Conservation (phyloP, 768 basidiomycete genomes). For the Boletus insuetus region DNA sequence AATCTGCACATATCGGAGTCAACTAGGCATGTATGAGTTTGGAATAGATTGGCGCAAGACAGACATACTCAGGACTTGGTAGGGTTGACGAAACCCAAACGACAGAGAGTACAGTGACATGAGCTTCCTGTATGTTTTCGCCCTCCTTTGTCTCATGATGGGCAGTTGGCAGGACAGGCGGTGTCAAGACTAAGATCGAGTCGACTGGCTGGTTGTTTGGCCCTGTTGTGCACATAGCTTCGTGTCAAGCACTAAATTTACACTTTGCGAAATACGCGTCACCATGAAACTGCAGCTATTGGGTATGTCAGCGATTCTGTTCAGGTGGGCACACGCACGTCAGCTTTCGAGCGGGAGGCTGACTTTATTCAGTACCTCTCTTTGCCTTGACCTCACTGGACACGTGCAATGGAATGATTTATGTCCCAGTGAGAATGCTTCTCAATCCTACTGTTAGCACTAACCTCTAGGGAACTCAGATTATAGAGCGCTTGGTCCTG, state of each 20-base stretch:
- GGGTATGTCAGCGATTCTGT: constrained; percentile 10
- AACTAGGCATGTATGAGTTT: constrained; percentile 44
- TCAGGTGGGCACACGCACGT: constrained; percentile 6
- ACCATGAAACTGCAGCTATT: constrained; percentile 17
- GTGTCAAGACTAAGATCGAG: neutral
- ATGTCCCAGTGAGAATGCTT: constrained; percentile 49
- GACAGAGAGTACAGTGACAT: constrained; percentile 86
- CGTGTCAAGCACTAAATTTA: neutral
- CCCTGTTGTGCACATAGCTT: constrained; percentile 17
- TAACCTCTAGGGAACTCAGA: constrained; percentile 26
- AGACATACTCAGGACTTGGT: constrained; percentile 80
- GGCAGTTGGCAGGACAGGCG: neutral
- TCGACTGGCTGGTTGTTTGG: constrained; percentile 20
- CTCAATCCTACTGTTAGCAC: constrained; percentile 5
- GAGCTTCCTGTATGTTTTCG: constrained; percentile 91
- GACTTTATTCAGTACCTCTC: constrained; percentile 15
- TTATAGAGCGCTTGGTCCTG: constrained; percentile 45
- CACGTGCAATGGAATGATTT: constrained; percentile 69
- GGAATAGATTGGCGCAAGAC: neutral
- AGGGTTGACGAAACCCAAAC: constrained; percentile 92
- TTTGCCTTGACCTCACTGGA: constrained; percentile 59
- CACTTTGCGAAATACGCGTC: neutral
- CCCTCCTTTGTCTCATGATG: constrained; percentile 90
- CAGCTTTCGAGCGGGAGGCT: neutral
- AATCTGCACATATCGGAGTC: constrained; percentile 81